A percentile compares a stretch with the other conserved stretches of the same genome.
Evolutionary conservation across 306 rosid genomes (phyloP).

Genomic region (Cucurbita ficifolia): DNA sequence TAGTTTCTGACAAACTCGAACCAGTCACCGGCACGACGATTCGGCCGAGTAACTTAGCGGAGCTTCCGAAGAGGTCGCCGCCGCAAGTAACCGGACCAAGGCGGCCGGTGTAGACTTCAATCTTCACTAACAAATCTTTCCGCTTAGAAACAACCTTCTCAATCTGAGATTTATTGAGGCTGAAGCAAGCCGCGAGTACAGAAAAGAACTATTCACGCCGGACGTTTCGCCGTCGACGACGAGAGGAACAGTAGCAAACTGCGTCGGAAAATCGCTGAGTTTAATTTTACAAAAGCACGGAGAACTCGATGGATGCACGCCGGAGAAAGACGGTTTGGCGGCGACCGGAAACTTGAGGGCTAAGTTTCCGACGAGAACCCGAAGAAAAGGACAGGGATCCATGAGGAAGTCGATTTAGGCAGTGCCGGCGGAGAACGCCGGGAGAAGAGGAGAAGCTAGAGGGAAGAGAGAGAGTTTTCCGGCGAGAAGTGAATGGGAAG

Average conservation of each 20-base stretch:
- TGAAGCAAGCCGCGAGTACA: constrained; percentile 38
- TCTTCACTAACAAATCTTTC: constrained; percentile 18
- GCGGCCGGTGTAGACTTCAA: constrained; percentile 33
- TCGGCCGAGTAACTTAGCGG: constrained; percentile 32
- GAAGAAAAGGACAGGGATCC: constrained; percentile 76
- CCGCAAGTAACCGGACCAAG: constrained; percentile 18
- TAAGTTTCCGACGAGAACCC: constrained; percentile 62
- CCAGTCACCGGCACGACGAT: constrained; percentile 32
- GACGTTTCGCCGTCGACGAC: neutral
- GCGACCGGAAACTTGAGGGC: constrained; percentile 37
- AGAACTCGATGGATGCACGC: constrained; percentile 38
- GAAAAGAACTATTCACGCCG: neutral
- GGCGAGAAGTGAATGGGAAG: neutral
- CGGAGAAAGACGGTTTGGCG: constrained; percentile 35
- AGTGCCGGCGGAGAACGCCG: neutral
- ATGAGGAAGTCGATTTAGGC: constrained; percentile 1
- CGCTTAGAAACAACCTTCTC: constrained; percentile 13
- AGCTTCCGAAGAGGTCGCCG: neutral
- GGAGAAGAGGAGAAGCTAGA: neutral
- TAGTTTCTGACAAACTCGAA: constrained; percentile 19
- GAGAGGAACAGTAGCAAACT: constrained; percentile 31
- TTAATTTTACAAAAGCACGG: constrained; percentile 52
- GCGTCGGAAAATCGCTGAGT: constrained; percentile 23
- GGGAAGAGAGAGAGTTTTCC: neutral
- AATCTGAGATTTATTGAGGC: constrained; percentile 35